Evolutionary conservation across 257 asterid genomes (phyloP).

Genomic region (Petrea volubilis): DNA sequence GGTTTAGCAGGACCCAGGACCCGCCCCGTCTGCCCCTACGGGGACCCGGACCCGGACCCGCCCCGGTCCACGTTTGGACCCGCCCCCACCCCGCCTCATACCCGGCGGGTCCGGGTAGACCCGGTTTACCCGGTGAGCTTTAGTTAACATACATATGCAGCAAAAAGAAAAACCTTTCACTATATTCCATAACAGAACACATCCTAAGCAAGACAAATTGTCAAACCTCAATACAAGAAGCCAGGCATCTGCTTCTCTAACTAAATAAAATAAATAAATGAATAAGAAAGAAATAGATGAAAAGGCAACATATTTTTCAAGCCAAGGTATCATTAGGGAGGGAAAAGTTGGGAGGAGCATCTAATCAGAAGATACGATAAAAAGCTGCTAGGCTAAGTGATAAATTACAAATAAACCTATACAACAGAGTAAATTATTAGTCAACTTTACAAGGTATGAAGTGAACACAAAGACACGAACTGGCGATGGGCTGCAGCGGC

Average conservation of each 20-base stretch:
- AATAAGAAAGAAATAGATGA: background rate
- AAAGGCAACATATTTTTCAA: background rate
- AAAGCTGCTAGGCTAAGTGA: background rate
- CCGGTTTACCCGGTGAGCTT: no score
- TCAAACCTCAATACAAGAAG: background rate
- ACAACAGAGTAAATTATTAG: background rate
- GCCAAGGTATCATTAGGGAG: no score
- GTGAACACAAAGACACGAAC: no score
- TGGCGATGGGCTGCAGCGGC: no score
- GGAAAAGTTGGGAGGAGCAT: background rate
- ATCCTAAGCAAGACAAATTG: background rate
- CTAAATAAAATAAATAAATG: background rate
- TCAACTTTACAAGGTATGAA: no score
- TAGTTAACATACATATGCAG: constrained; percentile 21
- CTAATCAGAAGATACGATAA: background rate
- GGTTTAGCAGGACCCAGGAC: no score
- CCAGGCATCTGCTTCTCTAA: background rate
- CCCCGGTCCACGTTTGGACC: no score
- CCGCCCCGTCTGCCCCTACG: no score
- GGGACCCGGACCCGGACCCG: no score
- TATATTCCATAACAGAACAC: constrained; percentile 5
- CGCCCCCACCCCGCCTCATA: no score
- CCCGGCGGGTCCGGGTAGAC: no score
- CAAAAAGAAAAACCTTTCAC: constrained; percentile 8
- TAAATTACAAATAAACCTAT: background rate